Percentiles rank a stretch among this genome's conserved stretches.
These are phyloP conservation scores for Sungouiozyma intestinalis DNA, from an alignment of 805 yeast genomes.

Conservation along the genomic window DNA sequence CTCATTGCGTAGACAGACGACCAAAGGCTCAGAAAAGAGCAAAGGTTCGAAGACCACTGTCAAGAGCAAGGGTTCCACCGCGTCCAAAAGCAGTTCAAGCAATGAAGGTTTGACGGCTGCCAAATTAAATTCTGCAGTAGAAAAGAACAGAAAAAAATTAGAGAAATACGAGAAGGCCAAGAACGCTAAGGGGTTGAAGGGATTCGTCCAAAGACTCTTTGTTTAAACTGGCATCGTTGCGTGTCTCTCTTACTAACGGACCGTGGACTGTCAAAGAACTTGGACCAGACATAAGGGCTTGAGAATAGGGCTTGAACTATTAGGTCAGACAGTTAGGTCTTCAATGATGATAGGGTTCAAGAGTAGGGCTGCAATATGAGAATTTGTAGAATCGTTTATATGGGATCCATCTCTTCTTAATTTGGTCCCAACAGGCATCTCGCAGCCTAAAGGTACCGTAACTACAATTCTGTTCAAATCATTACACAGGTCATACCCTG, in stretches of 20 bases:
- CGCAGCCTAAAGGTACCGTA: too few species aligned
- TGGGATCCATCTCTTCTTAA: neutral
- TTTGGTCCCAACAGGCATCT: neutral
- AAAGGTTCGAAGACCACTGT: neutral
- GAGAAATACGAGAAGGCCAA: constrained; percentile 20
- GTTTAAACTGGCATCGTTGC: too few species aligned
- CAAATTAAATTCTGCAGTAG: constrained; percentile 24
- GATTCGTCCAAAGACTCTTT: constrained; percentile 9
- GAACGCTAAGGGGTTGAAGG: constrained; percentile 14
- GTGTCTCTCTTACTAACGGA: too few species aligned
- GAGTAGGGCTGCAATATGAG: too few species aligned
- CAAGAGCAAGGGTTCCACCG: constrained; percentile 1
- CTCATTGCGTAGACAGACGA: constrained; percentile 37
- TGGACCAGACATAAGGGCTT: neutral
- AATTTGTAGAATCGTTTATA: too few species aligned
- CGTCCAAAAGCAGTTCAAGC: neutral
- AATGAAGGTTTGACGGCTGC: constrained; percentile 10
- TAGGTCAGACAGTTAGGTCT: too few species aligned
- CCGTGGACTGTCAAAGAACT: too few species aligned
- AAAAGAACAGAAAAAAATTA: constrained; percentile 23
- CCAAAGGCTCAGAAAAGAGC: constrained; percentile 9
- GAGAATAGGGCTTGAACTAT: neutral
- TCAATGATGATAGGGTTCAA: neutral
- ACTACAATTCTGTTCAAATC: too few species aligned
- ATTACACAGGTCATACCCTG: too few species aligned